These are phyloP conservation scores for Mycotypha africana DNA, from an alignment of 371 early-diverging fungal species.

Conservation along the genomic window DNA sequence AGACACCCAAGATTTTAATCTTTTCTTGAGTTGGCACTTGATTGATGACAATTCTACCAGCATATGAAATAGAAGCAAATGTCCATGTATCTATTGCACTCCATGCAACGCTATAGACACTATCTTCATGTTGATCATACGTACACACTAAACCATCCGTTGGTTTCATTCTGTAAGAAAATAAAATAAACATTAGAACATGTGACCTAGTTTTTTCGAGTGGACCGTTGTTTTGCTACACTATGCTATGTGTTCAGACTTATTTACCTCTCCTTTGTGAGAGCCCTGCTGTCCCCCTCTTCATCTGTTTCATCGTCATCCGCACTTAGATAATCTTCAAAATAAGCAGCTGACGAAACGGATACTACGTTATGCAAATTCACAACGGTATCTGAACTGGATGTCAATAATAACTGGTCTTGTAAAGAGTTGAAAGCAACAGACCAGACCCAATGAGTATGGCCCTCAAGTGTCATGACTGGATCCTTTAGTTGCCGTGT, in stretches of 20 bases:
- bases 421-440: slow-evolving; percentile 82
- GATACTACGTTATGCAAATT: slow-evolving; percentile 79
- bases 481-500: slow-evolving; percentile 48
- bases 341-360: slow-evolving; percentile 70
- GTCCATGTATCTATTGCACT: slow-evolving; percentile 89
- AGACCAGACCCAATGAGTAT: slow-evolving; percentile 87
- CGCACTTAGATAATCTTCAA: slow-evolving; percentile 29
- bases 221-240: neutral
- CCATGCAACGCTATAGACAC: slow-evolving; percentile 88
- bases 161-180: slow-evolving; percentile 38
- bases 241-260: neutral
- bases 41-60: slow-evolving; percentile 87
- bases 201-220: too few relatives aligned
- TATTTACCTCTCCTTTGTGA: slow-evolving; percentile 2
- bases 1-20: slow-evolving; percentile 76
- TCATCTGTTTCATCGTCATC: slow-evolving; percentile 8
- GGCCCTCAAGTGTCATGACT: slow-evolving; percentile 62
- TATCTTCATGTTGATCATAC: slow-evolving; percentile 91
- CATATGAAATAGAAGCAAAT: slow-evolving; percentile 90
- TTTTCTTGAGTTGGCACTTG: slow-evolving; percentile 84
- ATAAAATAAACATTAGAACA: too few relatives aligned
- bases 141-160: slow-evolving; percentile 78
- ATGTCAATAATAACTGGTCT: slow-evolving; percentile 84
- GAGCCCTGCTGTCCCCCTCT: too few relatives aligned
- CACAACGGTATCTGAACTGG: slow-evolving; percentile 81